Base-by-base conservation (phyloP, 108 stramenopile genomes). In the Hondaea fermentalgiana region DNA sequence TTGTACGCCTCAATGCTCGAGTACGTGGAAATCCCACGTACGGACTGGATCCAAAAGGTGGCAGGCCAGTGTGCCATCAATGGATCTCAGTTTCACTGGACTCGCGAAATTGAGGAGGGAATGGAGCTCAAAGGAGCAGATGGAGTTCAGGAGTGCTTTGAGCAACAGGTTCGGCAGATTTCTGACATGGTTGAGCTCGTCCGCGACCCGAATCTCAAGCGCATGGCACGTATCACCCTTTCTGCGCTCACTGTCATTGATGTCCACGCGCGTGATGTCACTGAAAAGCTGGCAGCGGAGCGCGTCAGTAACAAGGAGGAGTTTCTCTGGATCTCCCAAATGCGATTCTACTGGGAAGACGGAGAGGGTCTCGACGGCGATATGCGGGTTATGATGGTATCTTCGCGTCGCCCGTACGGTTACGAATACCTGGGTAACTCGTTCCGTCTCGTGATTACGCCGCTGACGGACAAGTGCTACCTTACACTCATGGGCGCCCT, bases 351-450 rank as follows among this genome's bases (percentile, higher is more conserved):
- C 92, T 95, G 95, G 95, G 58, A 91, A 69, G 72, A 72, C 44
- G 83, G 45, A 47, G 93, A 92, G 6, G 71, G 12, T 23, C 49
- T 87, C 21, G 90, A 89, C 57, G 92, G 90, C 44, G 92, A 94
- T 55, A 51, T 94, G n/a, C 55, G 72, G 44, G 93, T 93, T 43
- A 87, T 92, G 88, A 94, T 94, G 94, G 94, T 94, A 6, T 91
- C 93, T 21, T 91, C 93, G 58, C 57, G 89, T 23, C 92, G 94
- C 23, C 92, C 91, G 23, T 94, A 95, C 90, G 95, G 94, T 5
- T 95, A 94, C 90, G 95, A 95, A 92, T 95, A 94, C 92, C 89
- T 95, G 23, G 95, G 95, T 23, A 94, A 94, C 88, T 90, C 92
- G 14, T 93, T 92, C 72, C 90, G 95, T 2, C 92, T 95, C 19